Evolutionary conservation across 306 rosid genomes (phyloP), one percentile per base, ranked within the genome.

Genomic region (Gastrolobium villosum): DNA sequence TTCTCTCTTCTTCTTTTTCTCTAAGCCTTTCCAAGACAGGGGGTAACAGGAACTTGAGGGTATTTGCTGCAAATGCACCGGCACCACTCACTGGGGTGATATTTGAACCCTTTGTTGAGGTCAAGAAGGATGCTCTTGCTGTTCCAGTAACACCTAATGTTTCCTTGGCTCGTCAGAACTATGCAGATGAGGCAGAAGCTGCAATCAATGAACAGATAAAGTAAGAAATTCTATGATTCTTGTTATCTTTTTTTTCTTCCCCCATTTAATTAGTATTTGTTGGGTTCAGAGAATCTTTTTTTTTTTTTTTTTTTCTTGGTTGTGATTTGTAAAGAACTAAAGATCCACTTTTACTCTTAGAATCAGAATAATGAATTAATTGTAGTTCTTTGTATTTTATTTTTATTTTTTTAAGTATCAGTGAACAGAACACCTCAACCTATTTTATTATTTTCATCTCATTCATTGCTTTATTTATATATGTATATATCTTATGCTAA

Each of bases 21-120:
- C 15, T 68, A 56, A 50, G 11, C 5, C 39, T 66, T 8, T 35
- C 39, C 2, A 52, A 26, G 30, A 40, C 8, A 7, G 37, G 31
- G 2, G 46, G 73, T 20, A 20, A 20, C 40, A 69, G 69, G 32
- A 69, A 54, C 37, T 31, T 86, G 28, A 40, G 59, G 48, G 89
- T 84, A 32, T 56, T 48, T 28, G 89, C 86, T 3, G 87, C 79
- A 1, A 39, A 31, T 3, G 67, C 72, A 10, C 11, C 75, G 1
- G 64, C 62, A 7, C 4, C 72, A 2, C 26, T 81, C 34, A 52
- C 81, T 5, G 75, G 85, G 5, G 77, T 86, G 8, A 31, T 79
- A n/a, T 88, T 88, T 60, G 74, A 83, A 41, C 91, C 91, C 1
- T 88, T 85, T 80, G 70, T 80, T 48, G 91, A 88, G 66, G 81